phyloP scores from a whole-genome alignment of 176 grass and related monocot genomes.

The Calamus simplicifolius region DNA sequence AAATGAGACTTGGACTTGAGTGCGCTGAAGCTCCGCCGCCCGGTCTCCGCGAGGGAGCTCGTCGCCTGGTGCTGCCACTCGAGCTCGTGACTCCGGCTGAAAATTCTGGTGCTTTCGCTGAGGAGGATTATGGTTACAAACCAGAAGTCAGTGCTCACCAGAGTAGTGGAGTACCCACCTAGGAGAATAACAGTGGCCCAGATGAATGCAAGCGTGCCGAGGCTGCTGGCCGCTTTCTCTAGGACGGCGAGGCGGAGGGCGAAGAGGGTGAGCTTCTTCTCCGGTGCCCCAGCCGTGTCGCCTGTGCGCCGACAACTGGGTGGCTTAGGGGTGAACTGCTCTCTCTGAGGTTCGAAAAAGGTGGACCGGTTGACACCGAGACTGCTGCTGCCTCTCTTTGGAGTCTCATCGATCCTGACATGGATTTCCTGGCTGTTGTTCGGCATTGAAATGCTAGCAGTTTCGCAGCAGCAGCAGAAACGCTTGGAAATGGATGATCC shows the following conservation, averaged over 20 bases:
- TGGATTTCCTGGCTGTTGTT: too few relatives aligned
- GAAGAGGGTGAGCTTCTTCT: constrained; percentile 57
- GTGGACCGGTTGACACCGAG: not conserved
- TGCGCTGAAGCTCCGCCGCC: not conserved
- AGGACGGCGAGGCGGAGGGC: constrained; percentile 48
- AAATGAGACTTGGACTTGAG: constrained; percentile 31
- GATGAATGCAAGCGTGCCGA: constrained; percentile 43
- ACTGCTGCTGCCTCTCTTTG: too few relatives aligned
- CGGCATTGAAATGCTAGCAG: too few relatives aligned
- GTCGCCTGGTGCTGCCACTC: constrained; percentile 40
- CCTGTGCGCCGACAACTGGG: not conserved
- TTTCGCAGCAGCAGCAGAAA: too few relatives aligned
- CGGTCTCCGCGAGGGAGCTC: not conserved
- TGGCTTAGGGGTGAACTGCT: not conserved
- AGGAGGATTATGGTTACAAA: constrained; percentile 64
- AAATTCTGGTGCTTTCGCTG: constrained; percentile 30
- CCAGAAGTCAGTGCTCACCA: constrained; percentile 37
- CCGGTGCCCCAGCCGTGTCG: constrained; percentile 8
- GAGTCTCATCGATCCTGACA: too few relatives aligned
- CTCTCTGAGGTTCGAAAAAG: constrained; percentile 19
- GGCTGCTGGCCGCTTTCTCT: constrained; percentile 42
- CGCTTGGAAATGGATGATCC: too few relatives aligned
- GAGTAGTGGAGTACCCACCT: constrained; percentile 36
- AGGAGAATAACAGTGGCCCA: constrained; percentile 67
- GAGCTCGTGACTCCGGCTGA: constrained; percentile 33